A percentile compares a stretch with the other conserved stretches of the same genome.
Conservation (phyloP, 140 eudicot genomes). For the Senecio squalidus region DNA sequence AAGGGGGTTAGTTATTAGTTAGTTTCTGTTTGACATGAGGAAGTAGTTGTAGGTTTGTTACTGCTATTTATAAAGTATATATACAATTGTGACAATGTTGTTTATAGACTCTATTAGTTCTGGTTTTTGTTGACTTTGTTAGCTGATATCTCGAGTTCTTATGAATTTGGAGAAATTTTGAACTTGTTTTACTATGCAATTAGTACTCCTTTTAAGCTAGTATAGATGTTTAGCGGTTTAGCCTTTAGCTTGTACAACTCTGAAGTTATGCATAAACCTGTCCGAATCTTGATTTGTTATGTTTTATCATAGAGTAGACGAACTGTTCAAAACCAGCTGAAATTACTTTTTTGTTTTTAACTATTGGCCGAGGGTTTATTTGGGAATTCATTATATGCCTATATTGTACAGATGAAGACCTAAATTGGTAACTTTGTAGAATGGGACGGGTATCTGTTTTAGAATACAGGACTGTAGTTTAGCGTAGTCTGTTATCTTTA, state of each 20-base stretch:
- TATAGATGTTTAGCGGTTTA: not conserved
- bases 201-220: not conserved
- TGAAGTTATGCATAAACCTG: not conserved
- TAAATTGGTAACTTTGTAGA: not conserved
- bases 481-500: too few relatives aligned
- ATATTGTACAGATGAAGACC: not conserved
- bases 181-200: not conserved
- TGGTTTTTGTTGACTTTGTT: not conserved
- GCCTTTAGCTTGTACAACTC: not conserved
- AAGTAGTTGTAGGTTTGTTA: conserved; percentile 1
- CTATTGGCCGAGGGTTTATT: not conserved
- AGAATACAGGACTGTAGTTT: not conserved
- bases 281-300: not conserved
- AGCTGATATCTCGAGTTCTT: not conserved
- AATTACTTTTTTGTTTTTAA: not conserved
- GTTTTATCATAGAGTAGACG: not conserved
- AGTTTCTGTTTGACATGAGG: not conserved
- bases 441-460: not conserved
- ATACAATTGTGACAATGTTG: conserved; percentile 4
- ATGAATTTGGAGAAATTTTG: not conserved
- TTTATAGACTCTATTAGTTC: too few relatives aligned
- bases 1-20: not conserved
- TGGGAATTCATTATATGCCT: not conserved
- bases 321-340: not conserved
- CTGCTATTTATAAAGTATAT: not conserved